Conservation (phyloP, 768 basidiomycete genomes). For the Russula dissimulans region DNA sequence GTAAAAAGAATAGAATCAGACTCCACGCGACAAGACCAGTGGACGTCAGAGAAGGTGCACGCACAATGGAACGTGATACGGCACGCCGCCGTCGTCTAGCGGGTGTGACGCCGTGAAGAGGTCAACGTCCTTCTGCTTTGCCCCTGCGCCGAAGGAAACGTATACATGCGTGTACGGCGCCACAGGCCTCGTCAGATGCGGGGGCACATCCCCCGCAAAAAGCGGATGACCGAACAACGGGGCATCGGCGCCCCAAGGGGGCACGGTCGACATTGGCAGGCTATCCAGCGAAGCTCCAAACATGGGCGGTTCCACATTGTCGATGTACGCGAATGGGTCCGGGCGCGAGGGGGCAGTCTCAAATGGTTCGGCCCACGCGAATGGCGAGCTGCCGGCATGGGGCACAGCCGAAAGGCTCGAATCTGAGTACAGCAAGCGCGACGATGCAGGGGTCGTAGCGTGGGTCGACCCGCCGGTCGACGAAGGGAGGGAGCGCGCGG, state of each 20-base stretch:
- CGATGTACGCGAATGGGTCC: constrained; percentile 25
- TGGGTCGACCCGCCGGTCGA: constrained; percentile 11
- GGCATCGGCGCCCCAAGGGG: constrained; percentile 1
- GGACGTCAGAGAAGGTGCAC: neutral
- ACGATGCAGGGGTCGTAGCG: constrained; percentile 12
- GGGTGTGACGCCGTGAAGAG: constrained; percentile 60
- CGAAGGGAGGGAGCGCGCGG: neutral
- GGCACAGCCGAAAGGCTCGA: constrained; percentile 3
- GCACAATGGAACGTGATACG: constrained; percentile 60
- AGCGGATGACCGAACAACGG: constrained; percentile 22
- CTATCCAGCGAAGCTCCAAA: neutral
- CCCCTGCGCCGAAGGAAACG: constrained; percentile 82
- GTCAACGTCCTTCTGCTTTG: constrained; percentile 79
- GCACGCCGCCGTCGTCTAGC: constrained; percentile 54
- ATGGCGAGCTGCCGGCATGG: neutral
- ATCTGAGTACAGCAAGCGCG: constrained; percentile 1
- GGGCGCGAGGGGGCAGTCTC: constrained; percentile 2
- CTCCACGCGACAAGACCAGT: neutral
- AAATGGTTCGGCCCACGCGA: neutral
- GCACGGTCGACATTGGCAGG: neutral
- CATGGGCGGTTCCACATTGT: neutral
- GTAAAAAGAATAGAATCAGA: neutral
- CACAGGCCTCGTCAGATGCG: constrained; percentile 35
- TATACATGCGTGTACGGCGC: constrained; percentile 65
- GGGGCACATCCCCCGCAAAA: constrained; percentile 22